Conservation (phyloP, 306 rosid genomes). For the Spatholobus suberectus region DNA sequence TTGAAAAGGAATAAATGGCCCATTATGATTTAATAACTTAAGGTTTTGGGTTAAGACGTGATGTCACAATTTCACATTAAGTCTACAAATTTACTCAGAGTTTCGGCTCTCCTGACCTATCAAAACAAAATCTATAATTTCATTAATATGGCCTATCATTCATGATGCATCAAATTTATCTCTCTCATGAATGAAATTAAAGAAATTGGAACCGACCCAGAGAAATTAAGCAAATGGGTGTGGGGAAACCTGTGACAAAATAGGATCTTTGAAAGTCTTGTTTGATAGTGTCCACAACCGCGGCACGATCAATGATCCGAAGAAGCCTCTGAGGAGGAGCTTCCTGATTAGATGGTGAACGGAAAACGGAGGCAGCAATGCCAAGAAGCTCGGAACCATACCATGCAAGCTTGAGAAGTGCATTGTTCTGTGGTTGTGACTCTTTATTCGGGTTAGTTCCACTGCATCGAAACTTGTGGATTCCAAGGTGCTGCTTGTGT, state of each 20-base stretch:
- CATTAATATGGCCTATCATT: not conserved
- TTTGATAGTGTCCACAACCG: slow-evolving; percentile 46
- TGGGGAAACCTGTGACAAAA: slow-evolving; percentile 50
- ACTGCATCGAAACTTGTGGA: slow-evolving; percentile 54
- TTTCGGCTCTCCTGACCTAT: not conserved
- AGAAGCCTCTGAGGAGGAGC: slow-evolving; percentile 54
- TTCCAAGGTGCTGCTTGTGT: not conserved
- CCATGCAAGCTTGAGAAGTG: slow-evolving; percentile 85
- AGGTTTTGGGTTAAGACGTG: not conserved
- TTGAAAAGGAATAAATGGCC: not conserved
- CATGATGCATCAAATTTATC: not conserved
- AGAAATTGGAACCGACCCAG: not conserved
- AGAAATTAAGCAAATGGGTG: not conserved
- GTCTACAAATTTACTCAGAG: not conserved
- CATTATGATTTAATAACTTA: not conserved
- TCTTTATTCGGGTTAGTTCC: slow-evolving; percentile 57
- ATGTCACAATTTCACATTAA: not conserved
- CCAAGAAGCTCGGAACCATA: slow-evolving; percentile 90
- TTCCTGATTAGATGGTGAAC: slow-evolving; percentile 52
- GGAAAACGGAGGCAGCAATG: slow-evolving; percentile 79
- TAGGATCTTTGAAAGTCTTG: slow-evolving; percentile 49
- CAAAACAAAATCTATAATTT: not conserved
- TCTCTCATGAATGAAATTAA: not conserved
- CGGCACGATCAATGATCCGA: slow-evolving; percentile 60
- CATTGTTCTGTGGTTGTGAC: slow-evolving; percentile 59